Conservation (phyloP, 2,329 filamentous ascomycete species). For the Penicillium hordei region DNA sequence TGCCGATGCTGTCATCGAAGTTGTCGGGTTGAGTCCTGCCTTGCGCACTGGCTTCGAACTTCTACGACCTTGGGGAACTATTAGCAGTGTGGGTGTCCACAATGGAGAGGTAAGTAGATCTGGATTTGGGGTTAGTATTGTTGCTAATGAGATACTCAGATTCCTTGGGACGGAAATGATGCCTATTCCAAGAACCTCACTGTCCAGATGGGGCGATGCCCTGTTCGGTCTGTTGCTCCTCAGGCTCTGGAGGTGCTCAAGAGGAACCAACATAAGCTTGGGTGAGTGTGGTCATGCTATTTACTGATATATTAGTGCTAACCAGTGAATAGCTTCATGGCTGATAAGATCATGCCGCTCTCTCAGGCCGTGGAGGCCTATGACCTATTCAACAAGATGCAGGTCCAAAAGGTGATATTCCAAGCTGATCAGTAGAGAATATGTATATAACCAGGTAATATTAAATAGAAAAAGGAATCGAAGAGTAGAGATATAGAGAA, state of each 20-base stretch:
- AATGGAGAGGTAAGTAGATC: slow-evolving; percentile 61
- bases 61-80: slow-evolving; percentile 69
- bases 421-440: slow-evolving; percentile 43
- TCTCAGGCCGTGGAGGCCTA: slow-evolving; percentile 67
- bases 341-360: slow-evolving; percentile 71
- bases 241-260: slow-evolving; percentile 65
- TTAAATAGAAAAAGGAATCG: not conserved
- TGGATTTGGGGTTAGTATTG: not conserved
- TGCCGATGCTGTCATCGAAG: slow-evolving; percentile 80
- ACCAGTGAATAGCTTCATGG: slow-evolving; percentile 65
- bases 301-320: not conserved
- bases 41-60: slow-evolving; percentile 70
- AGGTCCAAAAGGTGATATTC: slow-evolving; percentile 73
- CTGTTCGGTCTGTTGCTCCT: slow-evolving; percentile 68
- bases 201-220: slow-evolving; percentile 74
- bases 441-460: not conserved
- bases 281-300: slow-evolving; percentile 47
- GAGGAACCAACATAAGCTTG: slow-evolving; percentile 65
- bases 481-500: not conserved
- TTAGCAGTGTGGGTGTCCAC: slow-evolving; percentile 74
- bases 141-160: slow-evolving; percentile 45
- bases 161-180: slow-evolving; percentile 65
- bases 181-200: slow-evolving; percentile 68
- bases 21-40: slow-evolving; percentile 69
- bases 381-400: slow-evolving; percentile 69